A percentile compares a stretch with the other conserved stretches of the same genome.
phyloP scores from a whole-genome alignment of 306 rosid genomes.

The Prunus padus region DNA sequence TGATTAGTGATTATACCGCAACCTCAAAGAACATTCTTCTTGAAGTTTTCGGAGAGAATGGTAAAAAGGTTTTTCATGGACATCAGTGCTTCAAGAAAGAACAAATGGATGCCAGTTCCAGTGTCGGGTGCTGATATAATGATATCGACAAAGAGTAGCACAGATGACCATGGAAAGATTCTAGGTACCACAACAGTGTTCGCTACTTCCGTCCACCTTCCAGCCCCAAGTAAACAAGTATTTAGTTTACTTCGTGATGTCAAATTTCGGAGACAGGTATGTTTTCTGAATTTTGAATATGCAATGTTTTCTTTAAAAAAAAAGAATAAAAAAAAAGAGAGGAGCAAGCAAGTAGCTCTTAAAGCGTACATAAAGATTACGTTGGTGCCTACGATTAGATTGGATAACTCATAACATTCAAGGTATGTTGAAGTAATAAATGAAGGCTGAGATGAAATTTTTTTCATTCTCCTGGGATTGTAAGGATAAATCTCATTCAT shows the following conservation, averaged over 20 bases:
- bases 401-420: no score
- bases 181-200: conserved; percentile 26
- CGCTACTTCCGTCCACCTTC: conserved; percentile 34
- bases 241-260: conserved; percentile 46
- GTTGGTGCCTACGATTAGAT: no score
- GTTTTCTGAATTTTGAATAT: no score
- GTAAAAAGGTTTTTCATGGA: conserved; percentile 38
- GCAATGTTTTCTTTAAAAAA: neutral
- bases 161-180: conserved; percentile 17
- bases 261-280: conserved; percentile 43
- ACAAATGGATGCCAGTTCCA: conserved; percentile 38
- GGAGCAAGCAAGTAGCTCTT: no score
- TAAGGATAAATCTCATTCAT: no score
- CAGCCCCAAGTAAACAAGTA: conserved; percentile 30
- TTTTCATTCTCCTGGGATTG: no score
- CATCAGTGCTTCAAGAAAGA: conserved; percentile 20
- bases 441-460: no score
- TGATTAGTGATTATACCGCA: neutral
- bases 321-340: no score
- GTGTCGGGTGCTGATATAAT: conserved; percentile 25
- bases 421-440: no score
- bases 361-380: no score
- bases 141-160: conserved; percentile 16
- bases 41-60: conserved; percentile 53
- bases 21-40: conserved; percentile 35